These are phyloP conservation scores for Lachnellula suecica DNA, from an alignment of 2,329 filamentous ascomycete species.

Conservation along the genomic window DNA sequence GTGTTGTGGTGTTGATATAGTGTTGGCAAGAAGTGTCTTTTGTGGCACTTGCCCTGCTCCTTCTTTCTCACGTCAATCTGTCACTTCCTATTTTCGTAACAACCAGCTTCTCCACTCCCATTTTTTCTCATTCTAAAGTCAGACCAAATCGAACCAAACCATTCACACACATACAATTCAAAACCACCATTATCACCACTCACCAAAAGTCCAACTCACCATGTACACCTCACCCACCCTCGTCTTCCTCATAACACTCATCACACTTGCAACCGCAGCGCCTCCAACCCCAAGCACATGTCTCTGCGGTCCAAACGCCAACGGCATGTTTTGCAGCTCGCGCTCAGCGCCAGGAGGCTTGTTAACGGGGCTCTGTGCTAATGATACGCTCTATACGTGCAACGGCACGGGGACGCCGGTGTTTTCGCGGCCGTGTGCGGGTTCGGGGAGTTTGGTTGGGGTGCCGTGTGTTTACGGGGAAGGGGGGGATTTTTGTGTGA, in stretches of 20 bases:
- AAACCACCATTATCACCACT: neutral
- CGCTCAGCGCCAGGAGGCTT: neutral
- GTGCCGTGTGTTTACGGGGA: neutral
- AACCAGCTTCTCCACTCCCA: neutral
- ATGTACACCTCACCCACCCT: neutral
- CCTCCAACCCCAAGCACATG: neutral
- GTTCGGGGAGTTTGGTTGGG: neutral
- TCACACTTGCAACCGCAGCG: neutral
- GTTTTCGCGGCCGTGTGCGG: neutral
- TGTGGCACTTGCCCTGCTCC: neutral
- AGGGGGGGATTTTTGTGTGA: neutral
- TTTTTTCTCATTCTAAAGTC: neutral
- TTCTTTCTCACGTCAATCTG: neutral
- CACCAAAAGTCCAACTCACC: neutral
- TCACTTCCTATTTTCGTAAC: neutral
- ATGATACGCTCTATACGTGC: neutral
- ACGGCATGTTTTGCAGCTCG: neutral
- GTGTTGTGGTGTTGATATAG: neutral
- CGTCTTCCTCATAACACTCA: neutral
- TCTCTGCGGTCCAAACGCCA: neutral
- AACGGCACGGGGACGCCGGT: neutral
- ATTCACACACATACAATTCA: neutral
- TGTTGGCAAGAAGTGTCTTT: neutral
- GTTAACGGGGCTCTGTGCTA: neutral
- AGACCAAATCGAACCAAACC: neutral